Conservation (phyloP, 2,329 filamentous ascomycete species). For the Camillea tinctor region DNA sequence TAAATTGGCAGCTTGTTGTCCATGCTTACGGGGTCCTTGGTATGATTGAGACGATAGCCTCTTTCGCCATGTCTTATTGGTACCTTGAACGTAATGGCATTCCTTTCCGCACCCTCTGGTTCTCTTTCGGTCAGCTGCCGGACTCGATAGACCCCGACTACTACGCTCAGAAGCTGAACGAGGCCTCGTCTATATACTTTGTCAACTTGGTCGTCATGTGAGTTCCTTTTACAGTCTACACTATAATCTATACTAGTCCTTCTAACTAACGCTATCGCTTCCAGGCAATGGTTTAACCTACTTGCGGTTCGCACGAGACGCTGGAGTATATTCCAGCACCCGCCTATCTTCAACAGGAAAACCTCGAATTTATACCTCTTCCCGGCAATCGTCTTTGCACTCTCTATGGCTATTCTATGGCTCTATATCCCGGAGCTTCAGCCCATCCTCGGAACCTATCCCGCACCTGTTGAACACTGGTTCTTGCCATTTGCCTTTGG, state of each 20-base stretch:
- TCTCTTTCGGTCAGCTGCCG: constrained; percentile 60
- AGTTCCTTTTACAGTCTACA: constrained; percentile 19
- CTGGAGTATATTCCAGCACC: constrained; percentile 69
- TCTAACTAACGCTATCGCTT: not conserved
- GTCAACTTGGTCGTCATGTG: constrained; percentile 77
- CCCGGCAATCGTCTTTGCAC: constrained; percentile 66
- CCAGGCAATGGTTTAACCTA: constrained; percentile 70
- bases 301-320: constrained; percentile 66
- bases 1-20: constrained; percentile 70
- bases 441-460: constrained; percentile 55
- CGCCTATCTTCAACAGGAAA: constrained; percentile 61
- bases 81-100: constrained; percentile 63
- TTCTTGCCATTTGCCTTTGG: constrained; percentile 76
- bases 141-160: constrained; percentile 51
- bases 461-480: constrained; percentile 70
- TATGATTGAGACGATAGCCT: constrained; percentile 57
- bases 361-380: constrained; percentile 70
- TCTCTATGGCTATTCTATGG: constrained; percentile 70
- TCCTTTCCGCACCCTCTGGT: constrained; percentile 64
- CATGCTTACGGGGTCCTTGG: constrained; percentile 73
- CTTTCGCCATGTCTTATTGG: constrained; percentile 67
- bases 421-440: constrained; percentile 67
- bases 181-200: constrained; percentile 74
- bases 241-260: too few relatives aligned
- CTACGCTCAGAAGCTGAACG: constrained; percentile 56